Evolutionary conservation across 179 eudicot genomes (phyloP).

Genomic region (Dionaea muscipula): DNA sequence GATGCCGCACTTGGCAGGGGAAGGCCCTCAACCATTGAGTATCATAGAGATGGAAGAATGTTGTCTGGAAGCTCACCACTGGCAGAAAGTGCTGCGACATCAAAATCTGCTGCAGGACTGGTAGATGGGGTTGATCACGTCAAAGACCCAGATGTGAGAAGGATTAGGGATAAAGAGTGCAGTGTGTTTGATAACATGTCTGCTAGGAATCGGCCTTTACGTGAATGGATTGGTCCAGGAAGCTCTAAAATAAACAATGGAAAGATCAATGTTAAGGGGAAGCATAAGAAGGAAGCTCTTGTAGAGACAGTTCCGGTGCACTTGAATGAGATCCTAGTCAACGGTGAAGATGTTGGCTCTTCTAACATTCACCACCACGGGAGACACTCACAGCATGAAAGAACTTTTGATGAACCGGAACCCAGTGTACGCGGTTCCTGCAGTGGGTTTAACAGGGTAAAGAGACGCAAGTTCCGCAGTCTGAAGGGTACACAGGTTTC

Average conservation of each 20-base stretch:
- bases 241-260: conserved; percentile 24
- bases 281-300: conserved; percentile 21
- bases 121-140: conserved; percentile 20
- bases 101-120: conserved; percentile 16
- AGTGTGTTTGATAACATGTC: too few species aligned
- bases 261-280: conserved; percentile 30
- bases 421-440: conserved; percentile 30
- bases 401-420: conserved; percentile 31
- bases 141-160: conserved; percentile 22
- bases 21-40: conserved; percentile 39
- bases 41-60: conserved; percentile 25
- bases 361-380: conserved; percentile 28
- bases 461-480: conserved; percentile 58
- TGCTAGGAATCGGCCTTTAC: conserved; percentile 23
- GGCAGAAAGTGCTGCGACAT: conserved; percentile 17
- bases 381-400: conserved; percentile 20
- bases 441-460: conserved; percentile 40
- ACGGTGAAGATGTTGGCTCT: conserved; percentile 46
- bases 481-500: conserved; percentile 44
- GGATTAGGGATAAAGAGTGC: conserved; percentile 32
- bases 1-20: conserved; percentile 31
- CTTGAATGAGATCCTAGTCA: conserved; percentile 34
- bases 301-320: conserved; percentile 41
- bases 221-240: conserved; percentile 22
- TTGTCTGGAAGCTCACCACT: conserved; percentile 33